Conservation (phyloP, 768 basidiomycete genomes). For the Suillus brevipes region DNA sequence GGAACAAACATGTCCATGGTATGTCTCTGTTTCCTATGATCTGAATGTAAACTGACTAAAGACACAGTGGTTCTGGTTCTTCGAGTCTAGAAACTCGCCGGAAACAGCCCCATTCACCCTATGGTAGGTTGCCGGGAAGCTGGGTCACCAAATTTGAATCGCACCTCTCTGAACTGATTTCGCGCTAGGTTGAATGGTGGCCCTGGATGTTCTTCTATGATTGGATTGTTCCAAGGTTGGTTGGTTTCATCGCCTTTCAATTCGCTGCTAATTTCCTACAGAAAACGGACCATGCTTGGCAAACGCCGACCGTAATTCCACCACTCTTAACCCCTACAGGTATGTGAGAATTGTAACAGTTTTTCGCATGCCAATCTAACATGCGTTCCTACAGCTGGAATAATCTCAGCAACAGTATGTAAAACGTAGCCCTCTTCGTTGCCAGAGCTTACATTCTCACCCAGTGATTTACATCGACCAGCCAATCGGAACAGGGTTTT, state of each 20-base stretch:
- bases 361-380: slow-evolving; percentile 1
- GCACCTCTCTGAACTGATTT: background rate
- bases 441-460: background rate
- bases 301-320: slow-evolving; percentile 51
- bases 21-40: slow-evolving; percentile 9
- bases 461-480: slow-evolving; percentile 73
- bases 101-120: slow-evolving; percentile 67
- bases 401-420: slow-evolving; percentile 61
- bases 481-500: slow-evolving; percentile 67
- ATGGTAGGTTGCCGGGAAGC: slow-evolving; percentile 43
- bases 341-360: slow-evolving; percentile 19
- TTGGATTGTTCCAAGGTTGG: slow-evolving; percentile 63
- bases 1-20: slow-evolving; percentile 62
- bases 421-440: background rate
- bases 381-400: slow-evolving; percentile 52
- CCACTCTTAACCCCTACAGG: slow-evolving; percentile 64
- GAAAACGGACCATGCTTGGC: slow-evolving; percentile 69
- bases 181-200: slow-evolving; percentile 54
- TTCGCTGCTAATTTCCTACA: slow-evolving; percentile 18
- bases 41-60: background rate
- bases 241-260: background rate
- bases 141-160: background rate
- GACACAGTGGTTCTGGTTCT: slow-evolving; percentile 76
- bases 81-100: slow-evolving; percentile 58
- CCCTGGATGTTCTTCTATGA: slow-evolving; percentile 64